Evolutionary conservation across 257 asterid species (phyloP), one percentile per base, ranked within the genome.

Genomic region (Voacanga thouarsii): DNA sequence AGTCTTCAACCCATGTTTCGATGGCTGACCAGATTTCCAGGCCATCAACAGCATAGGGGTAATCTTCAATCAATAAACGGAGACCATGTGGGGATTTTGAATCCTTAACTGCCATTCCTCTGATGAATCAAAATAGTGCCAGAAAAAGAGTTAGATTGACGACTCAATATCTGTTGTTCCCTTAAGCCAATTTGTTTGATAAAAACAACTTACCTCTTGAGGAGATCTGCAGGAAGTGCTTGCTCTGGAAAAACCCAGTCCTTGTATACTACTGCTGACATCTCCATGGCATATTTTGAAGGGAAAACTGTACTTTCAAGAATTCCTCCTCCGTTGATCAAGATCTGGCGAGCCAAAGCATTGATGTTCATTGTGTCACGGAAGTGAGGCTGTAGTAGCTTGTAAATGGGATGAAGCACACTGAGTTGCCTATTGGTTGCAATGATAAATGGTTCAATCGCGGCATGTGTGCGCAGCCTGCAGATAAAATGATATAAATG

Each of bases 381-480:
- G 71, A 74, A 82, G 68, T 85, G 83, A 73, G 86, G 86, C 39
- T 59, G 79, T 10, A 82, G 81, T 8, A 82, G 83, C 78, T 80
- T 80, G 71, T 80, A 53, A 70, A 85, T 77, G 0, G 86, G 83
- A 78, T 85, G 88, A 75, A 85, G 79, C 41, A 60, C 76, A 5
- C 86, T 85, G 0, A 80, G 73, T 66, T 82, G 83, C 68, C 86
- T 82, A 69, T 77, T 85, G 10, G 86, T 78, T 72, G 86, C 88
- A 21, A 91, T 88, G 72, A 91, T 85, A 78, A 91, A 85, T 23
- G 97, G 97, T 83, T 91, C 95, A 0, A 91, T 85, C 18, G 57
- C 92, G 0, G 89, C 94, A 74, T 89, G 96, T 5, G 93, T 89
- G 16, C 82, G 60, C 77, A 91, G 67, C 90, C 95, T 90, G 82